These are phyloP conservation scores for Myriosclerotinia curreyana DNA, from an alignment of 2,329 filamentous ascomycete species.

Conservation along the genomic window DNA sequence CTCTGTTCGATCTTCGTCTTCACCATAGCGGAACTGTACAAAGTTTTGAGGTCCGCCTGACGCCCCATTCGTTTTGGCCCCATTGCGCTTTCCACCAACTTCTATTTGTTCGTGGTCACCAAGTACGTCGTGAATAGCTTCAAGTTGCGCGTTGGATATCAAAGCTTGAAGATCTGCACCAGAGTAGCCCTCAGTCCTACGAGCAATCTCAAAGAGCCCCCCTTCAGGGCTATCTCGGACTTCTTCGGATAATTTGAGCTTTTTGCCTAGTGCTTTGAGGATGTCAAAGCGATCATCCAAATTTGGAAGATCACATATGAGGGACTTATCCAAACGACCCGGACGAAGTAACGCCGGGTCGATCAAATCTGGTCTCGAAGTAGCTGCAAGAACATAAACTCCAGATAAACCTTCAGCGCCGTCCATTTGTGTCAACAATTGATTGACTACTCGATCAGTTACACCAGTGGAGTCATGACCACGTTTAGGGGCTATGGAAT, in stretches of 20 bases:
- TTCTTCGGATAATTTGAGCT: slow-evolving; percentile 69
- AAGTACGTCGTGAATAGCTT: slow-evolving; percentile 92
- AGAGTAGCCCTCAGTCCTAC: slow-evolving; percentile 81
- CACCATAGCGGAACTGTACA: slow-evolving; percentile 80
- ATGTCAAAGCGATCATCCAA: slow-evolving; percentile 84
- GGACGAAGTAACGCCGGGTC: slow-evolving; percentile 90
- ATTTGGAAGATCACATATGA: slow-evolving; percentile 86
- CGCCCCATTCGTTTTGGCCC: slow-evolving; percentile 34
- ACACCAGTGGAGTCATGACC: slow-evolving; percentile 97
- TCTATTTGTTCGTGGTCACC: slow-evolving; percentile 54
- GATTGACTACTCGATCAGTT: slow-evolving; percentile 97
- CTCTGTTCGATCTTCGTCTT: slow-evolving; percentile 50
- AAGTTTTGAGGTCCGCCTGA: slow-evolving; percentile 52
- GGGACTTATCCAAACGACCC: slow-evolving; percentile 86
- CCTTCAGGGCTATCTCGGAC: slow-evolving; percentile 43
- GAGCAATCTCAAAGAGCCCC: slow-evolving; percentile 61
- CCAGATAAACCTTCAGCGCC: slow-evolving; percentile 92
- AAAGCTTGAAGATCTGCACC: slow-evolving; percentile 93
- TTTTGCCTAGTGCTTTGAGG: slow-evolving; percentile 75
- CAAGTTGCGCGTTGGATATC: slow-evolving; percentile 92
- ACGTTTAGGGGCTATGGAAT: slow-evolving; percentile 94
- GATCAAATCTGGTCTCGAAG: slow-evolving; percentile 88
- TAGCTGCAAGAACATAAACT: slow-evolving; percentile 95
- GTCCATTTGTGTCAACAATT: slow-evolving; percentile 98
- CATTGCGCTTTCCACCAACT: slow-evolving; percentile 31